Evolutionary conservation across 441 rosid genomes (phyloP), one percentile per base, ranked within the genome.

Genomic region (Gossypium gossypioides): DNA sequence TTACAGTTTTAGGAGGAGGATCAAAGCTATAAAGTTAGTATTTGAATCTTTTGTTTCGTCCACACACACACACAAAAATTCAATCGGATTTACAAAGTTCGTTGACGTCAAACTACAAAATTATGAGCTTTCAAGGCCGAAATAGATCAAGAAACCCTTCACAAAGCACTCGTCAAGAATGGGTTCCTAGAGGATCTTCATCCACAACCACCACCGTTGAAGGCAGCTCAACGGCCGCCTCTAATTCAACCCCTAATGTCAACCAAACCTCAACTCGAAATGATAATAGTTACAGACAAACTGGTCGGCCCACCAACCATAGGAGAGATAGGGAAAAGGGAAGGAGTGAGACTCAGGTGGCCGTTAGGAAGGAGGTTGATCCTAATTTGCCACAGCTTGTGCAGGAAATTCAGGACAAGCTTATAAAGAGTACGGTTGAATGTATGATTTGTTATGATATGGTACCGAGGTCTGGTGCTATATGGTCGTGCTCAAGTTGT

Each of bases 361-460:
- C 18, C 52, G 68, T 57, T 71, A 74, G 72, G 79, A 76, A 56
- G 42, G 37, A 25, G 32, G 81, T 77, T 63, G 91, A 93, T 75
- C 88, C 76, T 0, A 89, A 79, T 82, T 78, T 96, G 81, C 99
- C 99, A 16, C 97, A 86, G 78, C 93, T 96, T 55, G 88, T 89
- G 79, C 99, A 93, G 75, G 98, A 96, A 83, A 74, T 96, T 79
- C 92, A 87, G 82, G 99, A 93, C 60, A 96, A 93, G 80, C 90
- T 96, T 61, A 77, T 75, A 16, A 93, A 87, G 82, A 87, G 91
- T 60, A 69, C 82, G 1, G 81, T 93, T 22, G 98, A 96, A 85
- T 96, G 99, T 80, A 93, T 96, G 99, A 96, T 96, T 73, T 93
- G 99, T 76, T 96, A 89, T 63, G 99, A 96, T 58, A 91, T 86